Percentiles rank a stretch among this genome's conserved stretches.
Evolutionary conservation across 805 yeast species (phyloP).

Genomic region (Debaryomyces castellii): DNA sequence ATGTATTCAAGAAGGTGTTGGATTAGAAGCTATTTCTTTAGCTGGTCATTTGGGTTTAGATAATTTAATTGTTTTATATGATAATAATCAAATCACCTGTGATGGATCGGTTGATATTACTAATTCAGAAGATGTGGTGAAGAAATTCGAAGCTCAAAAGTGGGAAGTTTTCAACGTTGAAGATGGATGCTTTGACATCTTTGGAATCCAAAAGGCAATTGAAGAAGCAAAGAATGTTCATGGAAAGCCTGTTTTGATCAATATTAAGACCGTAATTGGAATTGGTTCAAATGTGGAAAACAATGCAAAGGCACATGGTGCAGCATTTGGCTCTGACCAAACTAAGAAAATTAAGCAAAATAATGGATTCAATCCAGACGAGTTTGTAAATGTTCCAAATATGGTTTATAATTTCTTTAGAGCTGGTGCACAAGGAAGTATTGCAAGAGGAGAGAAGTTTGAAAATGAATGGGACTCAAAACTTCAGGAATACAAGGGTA

Average conservation of each 20-base stretch:
- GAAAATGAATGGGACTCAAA: conserved; percentile 75
- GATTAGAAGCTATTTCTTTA: conserved; percentile 88
- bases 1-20: conserved; percentile 96
- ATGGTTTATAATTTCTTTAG: conserved; percentile 76
- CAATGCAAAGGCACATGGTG: conserved; percentile 91
- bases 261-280: conserved; percentile 89
- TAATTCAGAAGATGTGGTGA: conserved; percentile 87
- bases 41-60: conserved; percentile 96
- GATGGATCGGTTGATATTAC: conserved; percentile 90
- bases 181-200: conserved; percentile 79
- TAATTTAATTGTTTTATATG: conserved; percentile 92
- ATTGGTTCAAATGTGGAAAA: conserved; percentile 85
- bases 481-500: conserved; percentile 57
- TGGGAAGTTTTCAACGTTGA: conserved; percentile 82
- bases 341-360: conserved; percentile 78
- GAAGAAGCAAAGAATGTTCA: conserved; percentile 74
- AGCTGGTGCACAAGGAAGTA: conserved; percentile 35
- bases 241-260: conserved; percentile 87
- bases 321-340: conserved; percentile 93
- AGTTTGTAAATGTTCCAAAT: conserved; percentile 74
- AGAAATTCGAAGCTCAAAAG: conserved; percentile 87
- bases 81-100: conserved; percentile 94
- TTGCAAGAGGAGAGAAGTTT: conserved; percentile 60
- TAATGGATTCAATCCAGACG: conserved; percentile 86
- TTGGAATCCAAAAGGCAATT: conserved; percentile 70